Conservation (phyloP, 2,329 filamentous ascomycete genomes). For the Ophiocordyceps australis region DNA sequence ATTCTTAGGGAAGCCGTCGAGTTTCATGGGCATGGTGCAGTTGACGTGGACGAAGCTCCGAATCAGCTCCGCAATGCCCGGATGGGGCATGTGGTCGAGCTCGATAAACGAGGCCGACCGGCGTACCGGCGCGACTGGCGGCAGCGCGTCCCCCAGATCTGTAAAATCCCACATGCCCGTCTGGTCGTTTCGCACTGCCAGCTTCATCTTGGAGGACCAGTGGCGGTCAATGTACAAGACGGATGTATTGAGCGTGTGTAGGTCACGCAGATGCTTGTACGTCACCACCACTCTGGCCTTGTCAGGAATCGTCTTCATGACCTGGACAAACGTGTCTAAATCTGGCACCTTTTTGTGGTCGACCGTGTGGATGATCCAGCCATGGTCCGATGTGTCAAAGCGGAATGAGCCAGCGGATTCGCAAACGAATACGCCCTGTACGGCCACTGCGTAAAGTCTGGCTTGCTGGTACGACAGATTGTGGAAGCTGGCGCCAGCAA, state of each 20-base stretch:
- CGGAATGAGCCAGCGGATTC: slow-evolving; percentile 91
- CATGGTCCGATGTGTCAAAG: slow-evolving; percentile 76
- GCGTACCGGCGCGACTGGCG: slow-evolving; percentile 52
- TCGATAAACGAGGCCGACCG: slow-evolving; percentile 81
- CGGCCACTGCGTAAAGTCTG: slow-evolving; percentile 82
- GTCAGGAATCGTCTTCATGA: slow-evolving; percentile 75
- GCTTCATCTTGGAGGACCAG: slow-evolving; percentile 88
- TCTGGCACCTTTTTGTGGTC: slow-evolving; percentile 85
- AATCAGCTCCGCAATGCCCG: slow-evolving; percentile 82
- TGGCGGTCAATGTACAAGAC: slow-evolving; percentile 89
- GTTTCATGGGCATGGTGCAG: slow-evolving; percentile 84
- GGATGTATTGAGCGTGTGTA: slow-evolving; percentile 85
- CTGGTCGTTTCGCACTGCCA: slow-evolving; percentile 77
- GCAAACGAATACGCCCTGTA: slow-evolving; percentile 85
- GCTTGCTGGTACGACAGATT: slow-evolving; percentile 94
- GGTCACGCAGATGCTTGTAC: slow-evolving; percentile 86
- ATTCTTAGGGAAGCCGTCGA: slow-evolving; percentile 94
- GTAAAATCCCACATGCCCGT: slow-evolving; percentile 91
- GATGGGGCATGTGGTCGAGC: slow-evolving; percentile 72
- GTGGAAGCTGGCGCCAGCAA: slow-evolving; percentile 89
- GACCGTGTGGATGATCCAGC: slow-evolving; percentile 84
- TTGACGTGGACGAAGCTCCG: slow-evolving; percentile 88
- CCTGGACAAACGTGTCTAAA: slow-evolving; percentile 73
- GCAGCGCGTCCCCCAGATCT: slow-evolving; percentile 65
- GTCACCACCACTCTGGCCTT: slow-evolving; percentile 75